phyloP scores from a whole-genome alignment of 352 stramenopile species.

The Peronosclerospora sorghi region DNA sequence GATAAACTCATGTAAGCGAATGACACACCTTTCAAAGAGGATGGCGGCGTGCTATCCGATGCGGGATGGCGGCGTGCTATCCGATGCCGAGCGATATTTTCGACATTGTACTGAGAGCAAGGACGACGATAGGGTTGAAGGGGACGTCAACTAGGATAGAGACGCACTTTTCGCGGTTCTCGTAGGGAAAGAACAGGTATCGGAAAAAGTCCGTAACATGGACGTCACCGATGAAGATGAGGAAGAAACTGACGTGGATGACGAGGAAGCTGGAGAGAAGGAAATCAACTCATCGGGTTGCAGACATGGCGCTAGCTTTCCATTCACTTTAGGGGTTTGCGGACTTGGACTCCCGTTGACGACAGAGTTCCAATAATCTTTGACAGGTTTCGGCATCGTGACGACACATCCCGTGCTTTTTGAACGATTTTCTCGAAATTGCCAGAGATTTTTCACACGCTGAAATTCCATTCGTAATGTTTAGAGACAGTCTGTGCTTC shows the following conservation, averaged over 20 bases:
- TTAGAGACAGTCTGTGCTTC: not conserved
- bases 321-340: slow-evolving; percentile 25
- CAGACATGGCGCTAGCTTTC: slow-evolving; percentile 8
- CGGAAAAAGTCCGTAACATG: slow-evolving; percentile 29
- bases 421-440: slow-evolving; percentile 35
- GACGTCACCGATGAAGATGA: too few relatives aligned
- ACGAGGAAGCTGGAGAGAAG: slow-evolving; percentile 12
- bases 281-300: slow-evolving; percentile 8
- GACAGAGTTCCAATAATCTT: slow-evolving; percentile 3
- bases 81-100: slow-evolving; percentile 15
- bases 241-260: slow-evolving; percentile 4
- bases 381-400: not conserved
- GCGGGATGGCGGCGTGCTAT: slow-evolving; percentile 9
- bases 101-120: slow-evolving; percentile 45
- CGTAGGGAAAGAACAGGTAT: slow-evolving; percentile 16
- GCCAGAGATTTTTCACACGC: slow-evolving; percentile 54
- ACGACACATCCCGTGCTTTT: slow-evolving; percentile 11
- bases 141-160: not conserved
- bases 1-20: slow-evolving; percentile 8
- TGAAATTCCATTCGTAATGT: slow-evolving; percentile 6
- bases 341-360: too few relatives aligned
- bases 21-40: slow-evolving; percentile 9
- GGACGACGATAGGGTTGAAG: slow-evolving; percentile 3
- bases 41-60: too few relatives aligned
- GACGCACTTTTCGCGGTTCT: not conserved